phyloP scores from a whole-genome alignment of 805 yeast genomes.

The Starmera dryadoides region DNA sequence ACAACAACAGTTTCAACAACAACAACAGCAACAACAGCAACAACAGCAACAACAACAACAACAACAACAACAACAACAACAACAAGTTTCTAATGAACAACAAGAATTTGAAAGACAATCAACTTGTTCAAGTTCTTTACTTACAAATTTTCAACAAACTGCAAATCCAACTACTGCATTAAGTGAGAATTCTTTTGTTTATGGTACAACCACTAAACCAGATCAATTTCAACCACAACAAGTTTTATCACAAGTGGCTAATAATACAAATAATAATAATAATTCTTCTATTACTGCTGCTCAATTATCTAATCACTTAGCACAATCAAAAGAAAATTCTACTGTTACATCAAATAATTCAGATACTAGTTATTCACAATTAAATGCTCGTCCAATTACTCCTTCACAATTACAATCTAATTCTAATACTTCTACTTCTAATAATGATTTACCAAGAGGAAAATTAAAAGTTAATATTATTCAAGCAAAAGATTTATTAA shows the following conservation, averaged over 20 bases:
- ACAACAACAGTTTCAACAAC: background rate
- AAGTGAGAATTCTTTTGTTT: slow-evolving; percentile 51
- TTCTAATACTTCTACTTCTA: slow-evolving; percentile 1
- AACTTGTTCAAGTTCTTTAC: slow-evolving; percentile 10
- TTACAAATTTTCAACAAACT: slow-evolving; percentile 36
- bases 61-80: slow-evolving; percentile 8
- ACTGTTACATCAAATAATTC: too few species aligned
- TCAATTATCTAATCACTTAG: slow-evolving; percentile 5
- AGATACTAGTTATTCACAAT: too few species aligned
- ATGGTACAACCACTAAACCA: slow-evolving; percentile 55
- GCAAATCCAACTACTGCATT: slow-evolving; percentile 67
- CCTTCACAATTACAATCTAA: background rate
- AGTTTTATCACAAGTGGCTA: slow-evolving; percentile 26
- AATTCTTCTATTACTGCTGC: slow-evolving; percentile 14
- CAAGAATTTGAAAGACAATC: too few species aligned
- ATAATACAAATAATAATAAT: slow-evolving; percentile 11
- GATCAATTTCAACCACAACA: slow-evolving; percentile 25
- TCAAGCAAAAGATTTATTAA: slow-evolving; percentile 67
- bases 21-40: background rate
- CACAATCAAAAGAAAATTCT: slow-evolving; percentile 2
- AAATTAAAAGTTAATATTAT: slow-evolving; percentile 73
- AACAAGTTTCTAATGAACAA: slow-evolving; percentile 2
- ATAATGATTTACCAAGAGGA: slow-evolving; percentile 60
- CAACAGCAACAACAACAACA: slow-evolving; percentile 8
- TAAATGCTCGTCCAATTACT: slow-evolving; percentile 5